Base-by-base conservation (phyloP, 306 rosid genomes). In the Erythrophleum fordii region DNA sequence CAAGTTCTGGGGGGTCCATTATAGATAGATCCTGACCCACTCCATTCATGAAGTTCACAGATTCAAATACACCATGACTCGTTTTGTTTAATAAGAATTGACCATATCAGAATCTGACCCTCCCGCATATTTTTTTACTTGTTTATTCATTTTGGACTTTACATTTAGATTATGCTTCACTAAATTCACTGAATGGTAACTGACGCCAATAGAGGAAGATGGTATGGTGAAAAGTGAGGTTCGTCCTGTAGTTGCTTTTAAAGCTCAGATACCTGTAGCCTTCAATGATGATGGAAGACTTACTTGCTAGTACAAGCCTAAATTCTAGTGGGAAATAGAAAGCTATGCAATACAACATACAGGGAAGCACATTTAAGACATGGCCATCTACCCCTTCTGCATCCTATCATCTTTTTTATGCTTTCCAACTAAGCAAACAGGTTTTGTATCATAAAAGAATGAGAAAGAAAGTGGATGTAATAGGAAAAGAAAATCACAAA, bases 321-420 rank as follows among this genome's bases (percentile, higher is more conserved):
- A 59, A 73, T 83, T 87, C 37, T 45, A 22, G 67, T 26, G 75
- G 17, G 67, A 78, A 51, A 69, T 78, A 66, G 45, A 59, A 78
- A 84, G 69, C 73, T 80, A 82, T 66, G 79, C 67, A 71, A 72
- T 26, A 52, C 69, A 52, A 13, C 39, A 66, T 45, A 25, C 1
- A 67, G 55, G 64, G 70, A 26, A 26, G 23, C 45, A 82, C 91
- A 86, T 84, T 89, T 81, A 92, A 83, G 83, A 74, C 81, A 59
- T 48, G 65, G 82, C 25, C 80, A 84, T 80, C 90, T 85, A 79
- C 86, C 90, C 83, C 79, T 81, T 77, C 81, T 71, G 82, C 80
- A 53, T 80, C 79, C 79, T 82, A 59, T 79, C n/a, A 61, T 67
- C 76, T 83, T 84, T 59, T 72, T 76, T 70, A 22, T 34, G 73